Conservation (phyloP, 768 basidiomycete genomes). For the Boletus barrowsii region DNA sequence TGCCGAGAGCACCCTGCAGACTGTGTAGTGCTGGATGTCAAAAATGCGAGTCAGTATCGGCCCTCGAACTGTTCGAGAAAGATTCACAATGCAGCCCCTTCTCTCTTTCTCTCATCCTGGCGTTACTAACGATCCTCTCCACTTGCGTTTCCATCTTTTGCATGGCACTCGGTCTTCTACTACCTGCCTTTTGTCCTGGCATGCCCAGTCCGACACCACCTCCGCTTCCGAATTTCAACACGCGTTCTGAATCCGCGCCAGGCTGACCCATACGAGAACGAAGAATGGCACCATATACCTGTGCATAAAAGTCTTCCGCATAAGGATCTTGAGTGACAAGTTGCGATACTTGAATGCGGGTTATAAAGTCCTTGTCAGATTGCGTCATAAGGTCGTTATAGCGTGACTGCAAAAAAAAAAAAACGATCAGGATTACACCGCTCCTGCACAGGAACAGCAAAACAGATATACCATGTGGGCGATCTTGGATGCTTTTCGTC, state of each 20-base stretch:
- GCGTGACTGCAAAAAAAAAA: conserved; percentile 54
- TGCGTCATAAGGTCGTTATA: conserved; percentile 97
- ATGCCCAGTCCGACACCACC: conserved; percentile 75
- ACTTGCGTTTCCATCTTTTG: conserved; percentile 94
- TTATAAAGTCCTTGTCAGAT: conserved; percentile 99
- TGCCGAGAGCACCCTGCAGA: conserved; percentile 91
- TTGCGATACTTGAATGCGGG: conserved; percentile 97
- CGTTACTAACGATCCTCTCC: conserved; percentile 91
- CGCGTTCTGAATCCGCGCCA: conserved; percentile 62
- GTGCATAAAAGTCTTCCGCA: conserved; percentile 97
- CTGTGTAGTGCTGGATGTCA: conserved; percentile 57
- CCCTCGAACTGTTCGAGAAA: background rate
- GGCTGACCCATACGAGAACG: conserved; percentile 72
- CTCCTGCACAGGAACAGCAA: background rate
- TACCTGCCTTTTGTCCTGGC: conserved; percentile 48
- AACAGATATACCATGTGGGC: conserved; percentile 69
- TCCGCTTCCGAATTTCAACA: conserved; percentile 84
- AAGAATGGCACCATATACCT: conserved; percentile 85
- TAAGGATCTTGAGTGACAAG: conserved; percentile 97
- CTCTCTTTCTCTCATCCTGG: conserved; percentile 81
- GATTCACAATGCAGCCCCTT: conserved; percentile 61
- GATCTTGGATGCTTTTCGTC: conserved; percentile 80
- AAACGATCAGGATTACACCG: background rate
- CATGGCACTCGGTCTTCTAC: conserved; percentile 80
- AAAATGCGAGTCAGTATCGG: background rate